A percentile compares a stretch with the other conserved stretches of the same genome.
Evolutionary conservation across 2,329 filamentous ascomycete genomes (phyloP).

Genomic region (Aspergillus felis): DNA sequence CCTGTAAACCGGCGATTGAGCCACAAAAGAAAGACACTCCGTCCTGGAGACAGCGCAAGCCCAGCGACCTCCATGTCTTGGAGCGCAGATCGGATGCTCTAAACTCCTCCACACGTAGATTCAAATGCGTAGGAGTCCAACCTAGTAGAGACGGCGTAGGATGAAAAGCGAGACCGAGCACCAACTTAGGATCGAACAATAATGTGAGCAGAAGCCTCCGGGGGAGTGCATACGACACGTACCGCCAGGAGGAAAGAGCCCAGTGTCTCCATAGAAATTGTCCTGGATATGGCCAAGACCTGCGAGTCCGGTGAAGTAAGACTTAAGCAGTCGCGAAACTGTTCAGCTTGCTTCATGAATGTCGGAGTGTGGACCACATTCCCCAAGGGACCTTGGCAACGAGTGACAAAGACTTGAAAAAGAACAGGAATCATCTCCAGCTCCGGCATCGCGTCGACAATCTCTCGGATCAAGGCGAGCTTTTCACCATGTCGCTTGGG

Average conservation of each 20-base stretch:
- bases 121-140: not conserved
- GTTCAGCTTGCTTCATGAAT: not conserved
- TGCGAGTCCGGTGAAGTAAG: not conserved
- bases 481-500: not conserved
- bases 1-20: conserved; percentile 11
- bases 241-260: not conserved
- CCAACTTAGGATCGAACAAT: not conserved
- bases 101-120: not conserved
- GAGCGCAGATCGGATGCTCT: not conserved
- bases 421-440: not conserved
- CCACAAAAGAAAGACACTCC: conserved; percentile 10
- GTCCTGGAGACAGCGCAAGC: conserved; percentile 11
- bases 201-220: not conserved
- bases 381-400: not conserved
- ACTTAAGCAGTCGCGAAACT: not conserved
- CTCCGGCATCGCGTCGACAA: not conserved
- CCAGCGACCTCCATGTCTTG: not conserved
- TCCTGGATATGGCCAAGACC: not conserved
- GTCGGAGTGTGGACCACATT: not conserved
- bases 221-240: not conserved
- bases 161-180: not conserved
- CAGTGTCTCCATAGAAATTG: not conserved
- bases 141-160: not conserved
- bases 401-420: not conserved
- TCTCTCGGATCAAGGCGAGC: not conserved